Evolutionary conservation across 768 basidiomycete genomes (phyloP), one percentile per base, ranked within the genome.

Genomic region (Dentipellis sp.): DNA sequence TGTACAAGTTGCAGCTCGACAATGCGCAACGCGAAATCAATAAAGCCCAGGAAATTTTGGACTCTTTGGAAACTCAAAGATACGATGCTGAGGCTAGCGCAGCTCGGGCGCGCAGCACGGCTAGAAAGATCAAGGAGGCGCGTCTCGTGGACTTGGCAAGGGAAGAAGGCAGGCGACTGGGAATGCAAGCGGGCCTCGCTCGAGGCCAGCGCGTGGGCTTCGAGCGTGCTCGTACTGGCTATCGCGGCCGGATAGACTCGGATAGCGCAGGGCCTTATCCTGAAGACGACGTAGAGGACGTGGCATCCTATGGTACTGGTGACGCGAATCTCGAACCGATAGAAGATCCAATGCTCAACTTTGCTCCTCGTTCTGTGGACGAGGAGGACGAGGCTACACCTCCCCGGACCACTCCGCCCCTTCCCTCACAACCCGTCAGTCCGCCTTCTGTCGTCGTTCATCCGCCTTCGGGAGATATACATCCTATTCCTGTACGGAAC

Each of bases 1-100:
- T 82, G 53, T 85, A 83, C 63, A 83, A 81, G 63, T 50, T 78
- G 1, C 80, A 83, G 70, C 67, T 83, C 23, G 77, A 80, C 16
- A 69, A 75, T 36, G 83, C 84, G 14, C 82, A 84, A 60, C 72
- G 71, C 69, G 81, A 84, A 62, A 81, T 84, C 40, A 64, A 69
- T 21, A 73, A 75, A 37, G 83, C 82, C 0, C 81, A 84, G 58
- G 71, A 74, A 3, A 71, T 79, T 4, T 73, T 83, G 10, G 69
- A 74, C 35, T 68, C 73, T 17, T 69, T 82, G 4, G 77, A 82
- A 50, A 67, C 68, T 0, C 75, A 80, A 45, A 73, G 79, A 2
- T 69, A 72, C 11, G 72, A 76, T 2, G 81, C 81, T 0, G 79
- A 82, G 58, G 68, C 72, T 5, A 71, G 75, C 38, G 76, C 77